Base-by-base conservation (phyloP, 805 yeast genomes). In the Torulaspora delbrueckii region DNA sequence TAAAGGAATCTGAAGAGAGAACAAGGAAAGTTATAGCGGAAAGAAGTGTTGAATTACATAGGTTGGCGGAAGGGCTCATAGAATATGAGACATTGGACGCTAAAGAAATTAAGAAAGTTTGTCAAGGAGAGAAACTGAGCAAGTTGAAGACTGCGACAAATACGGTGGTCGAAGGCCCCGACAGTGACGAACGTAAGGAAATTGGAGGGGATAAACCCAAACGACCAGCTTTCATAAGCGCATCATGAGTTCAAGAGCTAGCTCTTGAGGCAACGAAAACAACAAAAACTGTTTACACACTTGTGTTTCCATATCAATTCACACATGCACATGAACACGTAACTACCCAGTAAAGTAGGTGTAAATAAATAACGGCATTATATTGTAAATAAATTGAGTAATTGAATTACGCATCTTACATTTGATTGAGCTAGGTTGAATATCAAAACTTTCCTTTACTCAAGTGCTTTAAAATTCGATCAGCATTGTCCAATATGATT, bases 51-150 rank as follows among this genome's bases (percentile, higher is more conserved):
- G 98, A 93, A 65, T 75, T 93, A 57, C 82, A 82, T 63, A 75
- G 96, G 56, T 74, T 93, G 51, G 99, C 99, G 0, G 86, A 86
- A 63, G 99, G 96, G 3, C 75, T 93, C 53, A 74, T 93, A 51
- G 96, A 93, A 66, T 95, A 90, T 68, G 99, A 93, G 72, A 93
- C 99, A 0, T 75, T 93, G 56, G 91, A 85, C 35, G 84, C 84
- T 51, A 91, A 82, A 25, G 99, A 93, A 66, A 91, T 93, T 74
- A 91, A 84, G 61, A 81, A 79, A 58, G 78, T 93, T 40, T 88
- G 88, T 30, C 74, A 73, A 50, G 99, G 99, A 30, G 91, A 87
- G 63, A 64, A 76, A 32, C 71, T 90, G 40, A 77, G 76, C 54
- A 84, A 84, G 63, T 75, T 79, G 38, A 87, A 82, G 63, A 79